A percentile compares a stretch with the other conserved stretches of the same genome.
Evolutionary conservation across 306 rosid genomes (phyloP).

Genomic region (Inga oerstediana): DNA sequence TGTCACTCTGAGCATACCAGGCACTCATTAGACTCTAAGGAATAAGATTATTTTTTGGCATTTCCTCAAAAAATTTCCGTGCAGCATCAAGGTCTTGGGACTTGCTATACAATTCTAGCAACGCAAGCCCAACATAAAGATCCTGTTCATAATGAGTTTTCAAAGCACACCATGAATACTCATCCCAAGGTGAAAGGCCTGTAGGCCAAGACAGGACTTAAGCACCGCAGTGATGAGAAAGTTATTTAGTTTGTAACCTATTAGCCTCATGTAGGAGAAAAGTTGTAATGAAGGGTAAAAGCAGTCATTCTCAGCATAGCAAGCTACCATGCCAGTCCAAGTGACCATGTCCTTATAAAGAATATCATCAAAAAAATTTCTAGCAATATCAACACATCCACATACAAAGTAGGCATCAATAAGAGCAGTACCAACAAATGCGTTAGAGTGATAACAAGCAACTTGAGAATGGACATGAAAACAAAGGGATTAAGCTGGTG

Average conservation of each 20-base stretch:
- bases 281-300: neutral
- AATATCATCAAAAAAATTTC: neutral
- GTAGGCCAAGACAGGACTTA: neutral
- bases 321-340: constrained; percentile 8
- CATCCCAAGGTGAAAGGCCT: neutral
- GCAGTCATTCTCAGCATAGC: neutral
- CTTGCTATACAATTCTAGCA: too few relatives aligned
- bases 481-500: too few relatives aligned
- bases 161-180: too few relatives aligned
- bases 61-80: too few relatives aligned
- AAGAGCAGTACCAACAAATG: neutral
- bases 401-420: constrained; percentile 1
- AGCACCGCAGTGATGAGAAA: neutral
- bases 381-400: neutral
- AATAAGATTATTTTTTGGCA: too few relatives aligned
- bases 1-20: too few relatives aligned
- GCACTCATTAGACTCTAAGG: too few relatives aligned
- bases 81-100: too few relatives aligned
- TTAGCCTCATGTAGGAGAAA: neutral
- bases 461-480: too few relatives aligned
- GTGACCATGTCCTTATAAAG: neutral
- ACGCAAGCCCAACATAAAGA: too few relatives aligned
- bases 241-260: neutral
- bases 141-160: too few relatives aligned
- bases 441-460: neutral